Evolutionary conservation across 768 basidiomycete genomes (phyloP), one percentile per base, ranked within the genome.

Genomic region (Calocera cornea): DNA sequence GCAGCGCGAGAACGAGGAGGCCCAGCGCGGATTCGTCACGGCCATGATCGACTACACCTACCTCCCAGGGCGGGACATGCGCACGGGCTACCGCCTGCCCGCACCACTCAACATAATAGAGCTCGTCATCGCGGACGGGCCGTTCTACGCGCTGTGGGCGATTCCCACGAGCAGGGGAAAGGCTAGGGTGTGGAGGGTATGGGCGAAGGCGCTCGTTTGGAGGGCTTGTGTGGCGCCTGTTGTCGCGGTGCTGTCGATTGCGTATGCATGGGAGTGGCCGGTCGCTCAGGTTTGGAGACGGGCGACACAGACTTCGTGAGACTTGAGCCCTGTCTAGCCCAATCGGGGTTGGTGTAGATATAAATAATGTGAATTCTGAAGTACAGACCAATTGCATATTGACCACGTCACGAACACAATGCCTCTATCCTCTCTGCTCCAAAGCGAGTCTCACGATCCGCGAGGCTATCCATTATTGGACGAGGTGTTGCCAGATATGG

Each of bases 41-140:
- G 54, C 54, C 2, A 60, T 33, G 54, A 60, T 60, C 54, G 54
- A 60, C 54, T 60, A 60, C 54, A 29, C 54, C 14, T 60, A 60
- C 19, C 54, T 60, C 24, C 54, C 54, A 10, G 54, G 54, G 31
- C 11, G 27, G 54, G 31, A 60, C 5, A 31, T 2, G 54, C 54
- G 54, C 16, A 60, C 54, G 31, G 54, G 54, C 24, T 60, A 60
- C 31, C 24, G 54, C 11, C 24, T 60, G 24, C 54, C 54, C 7
- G 54, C 54, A 19, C 54, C 54, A 19, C 31, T 60, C 5, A 60
- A 60, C 54, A 5, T 60, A 5, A 3, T 31, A 2, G 54, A 60
- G 31, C 54, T 60, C 5, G 14, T 31, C 2, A 27, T 33, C 11
- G 54, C 54, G 5, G 54, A 60, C 22, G 5, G 14, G 27, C 54